These are phyloP conservation scores for Lolium multiflorum DNA, from an alignment of 176 grass and related monocot species.

Conservation along the genomic window DNA sequence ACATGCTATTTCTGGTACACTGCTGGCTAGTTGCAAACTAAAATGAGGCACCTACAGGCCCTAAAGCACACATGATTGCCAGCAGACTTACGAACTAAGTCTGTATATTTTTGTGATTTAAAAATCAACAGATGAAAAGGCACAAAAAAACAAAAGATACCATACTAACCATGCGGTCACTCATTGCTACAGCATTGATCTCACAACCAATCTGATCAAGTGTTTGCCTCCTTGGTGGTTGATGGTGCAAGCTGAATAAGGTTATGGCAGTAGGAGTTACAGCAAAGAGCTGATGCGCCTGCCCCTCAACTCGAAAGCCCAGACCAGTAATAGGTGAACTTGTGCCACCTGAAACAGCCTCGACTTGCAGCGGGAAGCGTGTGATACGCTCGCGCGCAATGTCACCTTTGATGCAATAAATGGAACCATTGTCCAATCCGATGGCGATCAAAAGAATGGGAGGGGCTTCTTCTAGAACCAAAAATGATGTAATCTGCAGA, in stretches of 20 bases:
- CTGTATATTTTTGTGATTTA: constrained; percentile 13
- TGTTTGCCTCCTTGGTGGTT: constrained; percentile 81
- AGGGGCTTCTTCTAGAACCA: constrained; percentile 96
- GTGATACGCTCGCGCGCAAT: constrained; percentile 92
- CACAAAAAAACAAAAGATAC: constrained; percentile 28
- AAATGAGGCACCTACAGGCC: constrained; percentile 19
- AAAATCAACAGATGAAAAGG: constrained; percentile 13
- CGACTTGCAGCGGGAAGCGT: constrained; percentile 82
- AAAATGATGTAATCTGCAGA: constrained; percentile 91
- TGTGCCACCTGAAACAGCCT: constrained; percentile 53
- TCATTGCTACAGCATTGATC: constrained; percentile 83
- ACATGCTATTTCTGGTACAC: not conserved
- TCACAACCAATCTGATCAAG: constrained; percentile 89
- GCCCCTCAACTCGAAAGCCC: constrained; percentile 78
- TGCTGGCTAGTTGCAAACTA: not conserved
- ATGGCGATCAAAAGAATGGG: constrained; percentile 85
- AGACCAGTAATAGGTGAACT: constrained; percentile 71
- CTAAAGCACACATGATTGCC: constrained; percentile 16
- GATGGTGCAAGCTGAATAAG: constrained; percentile 85
- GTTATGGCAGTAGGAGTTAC: constrained; percentile 75
- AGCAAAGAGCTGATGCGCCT: constrained; percentile 85
- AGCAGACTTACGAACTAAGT: constrained; percentile 24
- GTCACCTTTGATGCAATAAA: constrained; percentile 99
- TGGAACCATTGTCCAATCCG: constrained; percentile 80
- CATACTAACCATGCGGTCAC: constrained; percentile 80